These are phyloP conservation scores for Tausonia pullulans DNA, from an alignment of 1,284 basidiomycete genomes.

Conservation along the genomic window DNA sequence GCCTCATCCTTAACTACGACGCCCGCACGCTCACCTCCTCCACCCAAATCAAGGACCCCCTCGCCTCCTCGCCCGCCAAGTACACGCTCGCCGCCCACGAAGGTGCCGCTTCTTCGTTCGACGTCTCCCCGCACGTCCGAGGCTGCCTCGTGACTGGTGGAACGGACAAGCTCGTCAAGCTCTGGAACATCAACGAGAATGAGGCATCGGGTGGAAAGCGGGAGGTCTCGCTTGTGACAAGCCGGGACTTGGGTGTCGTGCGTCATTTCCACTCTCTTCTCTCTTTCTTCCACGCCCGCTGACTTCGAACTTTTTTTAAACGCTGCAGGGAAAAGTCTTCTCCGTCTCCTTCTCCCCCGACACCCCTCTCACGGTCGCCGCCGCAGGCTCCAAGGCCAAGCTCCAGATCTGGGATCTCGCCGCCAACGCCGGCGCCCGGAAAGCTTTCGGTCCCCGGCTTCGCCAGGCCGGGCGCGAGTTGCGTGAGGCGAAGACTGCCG, in stretches of 20 bases:
- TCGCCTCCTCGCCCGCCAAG: constrained; percentile 38
- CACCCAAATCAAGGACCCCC: constrained; percentile 35
- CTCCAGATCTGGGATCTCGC: constrained; percentile 91
- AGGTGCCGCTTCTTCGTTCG: constrained; percentile 80
- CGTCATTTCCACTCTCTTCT: constrained; percentile 30
- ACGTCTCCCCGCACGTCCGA: constrained; percentile 81
- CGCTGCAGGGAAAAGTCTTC: constrained; percentile 80
- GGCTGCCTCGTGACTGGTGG: constrained; percentile 90
- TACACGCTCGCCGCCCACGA: constrained; percentile 94
- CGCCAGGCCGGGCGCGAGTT: constrained; percentile 54
- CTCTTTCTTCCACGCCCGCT: not conserved
- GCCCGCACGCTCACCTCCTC: constrained; percentile 66
- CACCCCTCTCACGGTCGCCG: constrained; percentile 84
- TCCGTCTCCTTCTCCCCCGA: constrained; percentile 83
- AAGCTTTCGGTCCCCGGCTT: constrained; percentile 63
- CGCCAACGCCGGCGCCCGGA: constrained; percentile 61
- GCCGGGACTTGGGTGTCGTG: constrained; percentile 85
- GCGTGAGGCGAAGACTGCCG: constrained; percentile 50
- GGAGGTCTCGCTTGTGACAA: constrained; percentile 76
- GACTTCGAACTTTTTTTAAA: too few species aligned
- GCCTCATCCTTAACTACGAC: constrained; percentile 83
- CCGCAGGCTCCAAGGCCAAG: constrained; percentile 83
- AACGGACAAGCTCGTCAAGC: constrained; percentile 82
- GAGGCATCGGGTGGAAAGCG: constrained; percentile 49
- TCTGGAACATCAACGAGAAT: constrained; percentile 75